A percentile compares a stretch with the other conserved stretches of the same genome.
Conservation (phyloP, 1,139 yeast genomes). For the Yamadazyma buinensis region DNA sequence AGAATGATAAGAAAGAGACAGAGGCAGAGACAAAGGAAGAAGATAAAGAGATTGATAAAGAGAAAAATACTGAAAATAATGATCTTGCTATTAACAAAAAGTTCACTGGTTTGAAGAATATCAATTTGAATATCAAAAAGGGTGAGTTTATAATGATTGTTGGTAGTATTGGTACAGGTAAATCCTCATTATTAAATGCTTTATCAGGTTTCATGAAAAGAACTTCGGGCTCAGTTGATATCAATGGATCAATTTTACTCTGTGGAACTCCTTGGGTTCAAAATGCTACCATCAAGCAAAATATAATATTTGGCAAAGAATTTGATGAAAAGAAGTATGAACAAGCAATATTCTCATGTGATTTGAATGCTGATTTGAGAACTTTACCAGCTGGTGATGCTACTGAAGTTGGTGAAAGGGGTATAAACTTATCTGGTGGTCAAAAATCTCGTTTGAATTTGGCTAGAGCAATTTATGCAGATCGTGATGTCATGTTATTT, state of each 20-base stretch:
- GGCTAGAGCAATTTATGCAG: conserved; percentile 80
- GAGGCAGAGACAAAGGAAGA: background rate
- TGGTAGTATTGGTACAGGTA: conserved; percentile 71
- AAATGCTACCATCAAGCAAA: conserved; percentile 73
- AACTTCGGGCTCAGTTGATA: conserved; percentile 40
- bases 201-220: conserved; percentile 60
- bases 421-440: conserved; percentile 89
- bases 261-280: conserved; percentile 77
- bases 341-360: conserved; percentile 58
- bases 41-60: background rate
- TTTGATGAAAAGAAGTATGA: conserved; percentile 55
- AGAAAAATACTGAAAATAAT: background rate
- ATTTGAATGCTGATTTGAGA: conserved; percentile 64
- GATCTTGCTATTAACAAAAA: conserved; percentile 3
- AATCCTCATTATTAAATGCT: conserved; percentile 60
- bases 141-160: conserved; percentile 69
- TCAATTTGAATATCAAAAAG: conserved; percentile 19
- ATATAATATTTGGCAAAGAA: conserved; percentile 67
- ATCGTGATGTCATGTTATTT: conserved; percentile 58
- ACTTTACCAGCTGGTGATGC: conserved; percentile 75
- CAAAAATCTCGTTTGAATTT: conserved; percentile 84
- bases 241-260: conserved; percentile 42
- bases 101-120: conserved; percentile 11
- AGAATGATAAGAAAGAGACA: background rate
- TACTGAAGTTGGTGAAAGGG: conserved; percentile 91